Evolutionary conservation across 2,329 filamentous ascomycete genomes (phyloP), one percentile per base, ranked within the genome.

Genomic region (Massarina eburnea): DNA sequence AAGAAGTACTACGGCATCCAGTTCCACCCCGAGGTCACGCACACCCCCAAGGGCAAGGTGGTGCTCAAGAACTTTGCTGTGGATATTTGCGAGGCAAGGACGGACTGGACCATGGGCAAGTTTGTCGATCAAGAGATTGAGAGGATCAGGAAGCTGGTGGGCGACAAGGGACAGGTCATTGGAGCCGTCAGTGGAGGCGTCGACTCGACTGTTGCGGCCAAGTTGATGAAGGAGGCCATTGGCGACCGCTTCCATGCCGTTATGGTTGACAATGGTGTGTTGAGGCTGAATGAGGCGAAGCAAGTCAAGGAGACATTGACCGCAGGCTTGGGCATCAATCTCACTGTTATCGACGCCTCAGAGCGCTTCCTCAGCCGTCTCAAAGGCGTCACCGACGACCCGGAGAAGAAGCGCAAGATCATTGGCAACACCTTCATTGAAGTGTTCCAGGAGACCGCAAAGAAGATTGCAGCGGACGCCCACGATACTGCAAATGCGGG

Each of bases 351-450:
- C 2, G 88, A 97, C 66, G 91, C 83, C 0, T 80, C 80, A 8
- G 78, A 95, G 49, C 75, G 81, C 20, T 97, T 97, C 77, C 76
- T 96, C n/a, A 74, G 75, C 22, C 79, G 84, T 19, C 82, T 97
- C 1, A 80, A 82, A 54, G 92, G 90, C 15, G 82, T 96, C 20
- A 76, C 74, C 0, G 89, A 75, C 41, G 75, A 88, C 45, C 91
- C 92, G 0, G 91, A 97, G 73, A 81, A 81, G 66, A 96, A 96
- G 79, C 80, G 91, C 44, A 96, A 95, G 74, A 85, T 96, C 59
- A 96, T 96, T 51, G 91, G 91, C 45, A 81, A 79, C 52, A 88
- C 81, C 18, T 88, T 91, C 69, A 90, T 91, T 54, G 86, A 91
- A 58, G 74, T 95, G 21, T 96, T 96, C 71, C 86, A 96, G 70